phyloP scores from a whole-genome alignment of 2,329 filamentous ascomycete genomes.

The Neonectria hederae region DNA sequence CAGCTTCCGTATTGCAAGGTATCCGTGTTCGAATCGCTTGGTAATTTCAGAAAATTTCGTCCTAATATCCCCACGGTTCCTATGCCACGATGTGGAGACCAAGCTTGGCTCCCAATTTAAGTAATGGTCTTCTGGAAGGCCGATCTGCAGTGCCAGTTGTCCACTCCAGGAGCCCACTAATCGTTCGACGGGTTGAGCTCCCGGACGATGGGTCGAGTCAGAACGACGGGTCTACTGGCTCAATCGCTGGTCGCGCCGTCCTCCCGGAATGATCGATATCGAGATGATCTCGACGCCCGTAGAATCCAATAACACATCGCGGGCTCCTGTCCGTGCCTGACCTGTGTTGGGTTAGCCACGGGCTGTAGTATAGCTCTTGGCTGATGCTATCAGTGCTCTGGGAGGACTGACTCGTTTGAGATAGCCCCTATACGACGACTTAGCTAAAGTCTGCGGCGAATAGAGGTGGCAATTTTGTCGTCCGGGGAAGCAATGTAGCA shows the following conservation, averaged over 20 bases:
- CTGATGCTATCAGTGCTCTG: slow-evolving; percentile 12
- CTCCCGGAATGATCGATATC: slow-evolving; percentile 35
- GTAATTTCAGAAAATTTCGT: slow-evolving; percentile 46
- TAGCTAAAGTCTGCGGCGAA: slow-evolving; percentile 3
- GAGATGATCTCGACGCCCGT: slow-evolving; percentile 30
- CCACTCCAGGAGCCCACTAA: slow-evolving; percentile 26
- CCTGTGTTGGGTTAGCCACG: slow-evolving; percentile 30
- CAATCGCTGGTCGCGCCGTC: slow-evolving; percentile 28
- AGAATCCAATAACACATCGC: slow-evolving; percentile 20
- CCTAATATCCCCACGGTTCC: slow-evolving; percentile 37
- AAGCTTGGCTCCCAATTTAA: slow-evolving; percentile 32
- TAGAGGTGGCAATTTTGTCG: slow-evolving; percentile 18
- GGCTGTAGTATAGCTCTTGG: slow-evolving; percentile 17
- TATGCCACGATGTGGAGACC: slow-evolving; percentile 32
- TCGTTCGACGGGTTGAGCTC: slow-evolving; percentile 36
- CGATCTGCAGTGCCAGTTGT: slow-evolving; percentile 34
- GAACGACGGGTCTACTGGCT: slow-evolving; percentile 24
- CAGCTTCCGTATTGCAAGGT: slow-evolving; percentile 42
- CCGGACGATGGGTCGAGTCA: slow-evolving; percentile 38
- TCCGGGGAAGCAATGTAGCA: slow-evolving; percentile 36
- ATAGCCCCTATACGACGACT: slow-evolving; percentile 13
- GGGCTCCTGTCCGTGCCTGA: slow-evolving; percentile 18
- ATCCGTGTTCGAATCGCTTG: slow-evolving; percentile 35
- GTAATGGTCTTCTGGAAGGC: slow-evolving; percentile 43
- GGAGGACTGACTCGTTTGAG: slow-evolving; percentile 21